A percentile compares a stretch with the other conserved stretches of the same genome.
phyloP scores from a whole-genome alignment of 2,329 filamentous ascomycete species.

The Nemania sp. region DNA sequence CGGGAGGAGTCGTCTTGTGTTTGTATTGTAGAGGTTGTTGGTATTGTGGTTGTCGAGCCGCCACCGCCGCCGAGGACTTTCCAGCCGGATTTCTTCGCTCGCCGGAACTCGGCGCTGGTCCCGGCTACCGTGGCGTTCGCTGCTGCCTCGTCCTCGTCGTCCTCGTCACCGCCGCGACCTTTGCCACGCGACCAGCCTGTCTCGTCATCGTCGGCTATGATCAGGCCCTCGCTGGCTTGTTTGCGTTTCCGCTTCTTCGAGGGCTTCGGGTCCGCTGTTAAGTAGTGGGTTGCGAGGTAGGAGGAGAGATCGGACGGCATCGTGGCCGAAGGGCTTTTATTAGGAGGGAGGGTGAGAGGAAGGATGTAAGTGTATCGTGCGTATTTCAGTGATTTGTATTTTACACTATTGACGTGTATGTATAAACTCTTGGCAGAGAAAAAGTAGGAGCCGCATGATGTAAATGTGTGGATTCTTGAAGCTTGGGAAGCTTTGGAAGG shows the following conservation, averaged over 20 bases:
- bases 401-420: background rate
- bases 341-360: background rate
- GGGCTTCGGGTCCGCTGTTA: constrained; percentile 62
- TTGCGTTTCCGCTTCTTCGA: constrained; percentile 68
- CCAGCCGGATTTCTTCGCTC: constrained; percentile 79
- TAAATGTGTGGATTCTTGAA: no score
- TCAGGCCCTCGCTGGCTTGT: constrained; percentile 55
- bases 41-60: constrained; percentile 45
- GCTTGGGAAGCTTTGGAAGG: no score
- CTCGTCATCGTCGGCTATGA: constrained; percentile 69
- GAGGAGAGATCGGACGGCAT: constrained; percentile 70
- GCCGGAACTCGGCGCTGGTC: constrained; percentile 66
- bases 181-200: constrained; percentile 53
- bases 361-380: background rate
- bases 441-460: no score
- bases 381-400: background rate
- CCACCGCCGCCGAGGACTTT: constrained; percentile 67
- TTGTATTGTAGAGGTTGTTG: constrained; percentile 33
- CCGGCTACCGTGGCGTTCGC: constrained; percentile 50
- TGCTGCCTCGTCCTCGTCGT: constrained; percentile 58
- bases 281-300: constrained; percentile 91
- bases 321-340: constrained; percentile 9
- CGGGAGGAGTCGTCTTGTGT: constrained; percentile 57
- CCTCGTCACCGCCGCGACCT: constrained; percentile 50
- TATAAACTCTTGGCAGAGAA: background rate